Evolutionary conservation across 2,329 filamentous ascomycete genomes (phyloP), one percentile per base, ranked within the genome.

Genomic region (Orbilia oligospora): DNA sequence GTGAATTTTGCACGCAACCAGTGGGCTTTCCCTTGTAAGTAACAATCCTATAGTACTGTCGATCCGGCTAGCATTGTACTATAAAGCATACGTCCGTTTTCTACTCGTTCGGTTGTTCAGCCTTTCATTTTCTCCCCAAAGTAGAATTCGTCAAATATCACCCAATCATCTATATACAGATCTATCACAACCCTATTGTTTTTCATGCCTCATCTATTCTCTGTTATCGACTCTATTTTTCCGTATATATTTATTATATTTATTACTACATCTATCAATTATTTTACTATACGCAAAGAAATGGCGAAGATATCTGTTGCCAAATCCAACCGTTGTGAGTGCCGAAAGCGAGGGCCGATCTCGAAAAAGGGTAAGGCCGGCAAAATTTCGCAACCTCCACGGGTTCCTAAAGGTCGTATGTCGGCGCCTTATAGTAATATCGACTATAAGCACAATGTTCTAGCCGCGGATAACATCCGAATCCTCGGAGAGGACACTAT

Each of bases 381-480:
- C 44, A 18, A 5, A 61, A 8, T 2, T 14, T n/a, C 33, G 10
- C 36, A n/a, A 5, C 10, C 56, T 24, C 55, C 4, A 3, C 48
- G 22, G 18, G 41, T 6, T 46, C n/a, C 56, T 22, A 44, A 27
- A 16, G 20, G 33, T 24, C 33, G 33, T 1, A 58, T n/a, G 8
- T 44, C 20, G 12, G n/a, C 36, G 1, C 55, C 33, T 61, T 44
- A 61, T 30, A 27, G 24, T 9, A 24, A 36, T n/a, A 5, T 22
- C 14, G n/a, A 68, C 3, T 75, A 75, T 24, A 27, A 56, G 2
- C 8, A 16, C 16, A 44, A 8, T 8, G 71, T 75, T 18, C 33
- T 75, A 5, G 44, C 20, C 3, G 18, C 14, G 5, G 71, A 75
- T 56, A 75, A 69, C 18, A 64, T 75, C 16, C 48, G 46, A 1